Evolutionary conservation across 2,329 filamentous ascomycete genomes (phyloP).

Genomic region (Lasiodiplodia gonubiensis): DNA sequence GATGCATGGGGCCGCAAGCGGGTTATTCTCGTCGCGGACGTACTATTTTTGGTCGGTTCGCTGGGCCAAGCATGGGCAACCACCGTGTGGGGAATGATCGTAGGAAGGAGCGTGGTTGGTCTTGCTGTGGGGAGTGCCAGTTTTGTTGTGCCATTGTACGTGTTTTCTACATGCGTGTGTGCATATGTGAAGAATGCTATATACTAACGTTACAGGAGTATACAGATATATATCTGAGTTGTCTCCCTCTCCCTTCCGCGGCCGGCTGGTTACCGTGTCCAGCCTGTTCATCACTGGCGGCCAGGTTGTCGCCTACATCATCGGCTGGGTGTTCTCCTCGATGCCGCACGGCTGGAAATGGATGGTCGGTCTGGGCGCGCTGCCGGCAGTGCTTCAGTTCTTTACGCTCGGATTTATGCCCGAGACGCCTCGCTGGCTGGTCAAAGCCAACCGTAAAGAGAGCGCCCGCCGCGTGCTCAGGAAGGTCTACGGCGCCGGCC

Average conservation of each 20-base stretch:
- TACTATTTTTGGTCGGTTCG: constrained; percentile 53
- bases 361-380: constrained; percentile 85
- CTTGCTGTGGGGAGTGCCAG: constrained; percentile 41
- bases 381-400: constrained; percentile 76
- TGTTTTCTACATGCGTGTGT: constrained; percentile 26
- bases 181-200: not conserved
- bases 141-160: constrained; percentile 41
- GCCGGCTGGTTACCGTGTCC: constrained; percentile 80
- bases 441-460: constrained; percentile 67
- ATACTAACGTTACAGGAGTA: constrained; percentile 4
- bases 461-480: constrained; percentile 69
- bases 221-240: constrained; percentile 79
- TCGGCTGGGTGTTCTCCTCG: constrained; percentile 74
- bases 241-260: constrained; percentile 75
- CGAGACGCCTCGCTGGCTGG: constrained; percentile 87
- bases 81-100: constrained; percentile 37
- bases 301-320: constrained; percentile 70
- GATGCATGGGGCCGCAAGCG: constrained; percentile 84
- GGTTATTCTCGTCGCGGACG: constrained; percentile 68
- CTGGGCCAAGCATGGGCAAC: constrained; percentile 39
- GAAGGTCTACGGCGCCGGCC: constrained; percentile 62
- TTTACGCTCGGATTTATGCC: constrained; percentile 74
- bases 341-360: constrained; percentile 78
- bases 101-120: constrained; percentile 41
- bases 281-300: constrained; percentile 85